Evolutionary conservation across 1,284 basidiomycete genomes (phyloP), one percentile per base, ranked within the genome.

Genomic region (Pseudomicrostroma phylloplanum): DNA sequence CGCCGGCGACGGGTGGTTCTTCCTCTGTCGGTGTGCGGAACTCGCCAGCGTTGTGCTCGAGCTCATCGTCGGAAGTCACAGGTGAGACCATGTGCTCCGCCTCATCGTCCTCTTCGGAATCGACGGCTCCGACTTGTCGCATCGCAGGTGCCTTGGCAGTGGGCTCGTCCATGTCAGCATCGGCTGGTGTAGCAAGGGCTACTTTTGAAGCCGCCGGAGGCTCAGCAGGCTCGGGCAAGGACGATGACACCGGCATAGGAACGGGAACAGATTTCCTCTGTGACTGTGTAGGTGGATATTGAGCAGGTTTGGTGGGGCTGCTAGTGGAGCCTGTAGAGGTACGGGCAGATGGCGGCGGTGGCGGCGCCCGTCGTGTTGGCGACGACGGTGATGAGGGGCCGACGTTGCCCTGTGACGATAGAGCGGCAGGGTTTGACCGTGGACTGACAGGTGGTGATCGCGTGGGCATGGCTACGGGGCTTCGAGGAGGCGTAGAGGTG

Each of bases 261-360:
- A 21, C 43, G 43, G 51, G 51, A 7, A 13, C 21, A 26, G 51
- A 19, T 25, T 17, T 25, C 7, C 17, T 21, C n/a, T 19, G 17
- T 21, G 51, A 13, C 51, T 19, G 13, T 19, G 25, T 25, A 13
- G 51, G 17, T 25, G 25, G 21, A 36, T 36, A 36, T 36, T 36
- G 30, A 36, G 30, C 30, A 36, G 30, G 51, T 19, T 15, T 23
- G 51, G 17, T 25, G 7, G 51, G 3, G 4, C 51, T 7, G 51
- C n/a, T 54, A 19, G 17, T 54, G 51, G 13, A 21, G 43, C 43
- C 43, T 48, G 43, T 12, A 54, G 51, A 54, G 51, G 21, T 13
- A 25, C 21, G 21, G 21, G 13, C 25, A 25, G 51, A 2, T 25
- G 51, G 51, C 25, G 51, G 51, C 15, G 51, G 51, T 23, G 51